Percentiles rank a stretch among this genome's conserved stretches.
phyloP scores from a whole-genome alignment of 2,329 filamentous ascomycete species.

The Epichloe gansuensis region DNA sequence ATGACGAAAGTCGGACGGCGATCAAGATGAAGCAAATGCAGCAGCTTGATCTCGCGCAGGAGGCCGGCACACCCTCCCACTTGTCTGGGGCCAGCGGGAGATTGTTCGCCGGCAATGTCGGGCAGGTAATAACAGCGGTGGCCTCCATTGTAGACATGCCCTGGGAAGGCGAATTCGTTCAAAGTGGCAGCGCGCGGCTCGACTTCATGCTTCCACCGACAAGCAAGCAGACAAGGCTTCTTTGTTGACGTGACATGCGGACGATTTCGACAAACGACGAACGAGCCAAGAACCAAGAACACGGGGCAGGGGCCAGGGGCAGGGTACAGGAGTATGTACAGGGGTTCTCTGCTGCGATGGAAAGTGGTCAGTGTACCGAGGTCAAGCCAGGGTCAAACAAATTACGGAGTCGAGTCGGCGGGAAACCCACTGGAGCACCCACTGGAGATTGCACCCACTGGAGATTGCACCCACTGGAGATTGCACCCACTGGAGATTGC shows the following conservation, averaged over 20 bases:
- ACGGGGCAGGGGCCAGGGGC: too few species aligned
- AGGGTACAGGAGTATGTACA: too few species aligned
- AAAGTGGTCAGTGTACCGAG: not conserved
- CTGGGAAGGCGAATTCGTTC: not conserved
- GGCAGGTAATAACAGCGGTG: not conserved
- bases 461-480: too few species aligned
- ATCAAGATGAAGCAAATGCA: slow-evolving; percentile 29
- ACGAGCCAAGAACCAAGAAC: too few species aligned
- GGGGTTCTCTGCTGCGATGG: not conserved
- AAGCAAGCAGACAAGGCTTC: too few species aligned
- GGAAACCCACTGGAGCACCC: too few species aligned
- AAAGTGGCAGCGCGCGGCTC: not conserved
- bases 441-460: too few species aligned
- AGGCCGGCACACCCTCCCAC: not conserved
- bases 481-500: too few species aligned
- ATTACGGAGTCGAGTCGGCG: too few species aligned
- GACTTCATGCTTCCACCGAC: not conserved
- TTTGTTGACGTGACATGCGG: not conserved
- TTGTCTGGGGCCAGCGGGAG: not conserved
- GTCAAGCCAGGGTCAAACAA: not conserved
- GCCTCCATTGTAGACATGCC: not conserved
- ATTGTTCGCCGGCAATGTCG: not conserved
- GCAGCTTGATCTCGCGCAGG: slow-evolving; percentile 20
- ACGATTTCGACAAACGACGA: not conserved
- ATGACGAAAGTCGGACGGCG: slow-evolving; percentile 30